Base-by-base conservation (phyloP, 257 asterid species). In the Solanum sitiens region DNA sequence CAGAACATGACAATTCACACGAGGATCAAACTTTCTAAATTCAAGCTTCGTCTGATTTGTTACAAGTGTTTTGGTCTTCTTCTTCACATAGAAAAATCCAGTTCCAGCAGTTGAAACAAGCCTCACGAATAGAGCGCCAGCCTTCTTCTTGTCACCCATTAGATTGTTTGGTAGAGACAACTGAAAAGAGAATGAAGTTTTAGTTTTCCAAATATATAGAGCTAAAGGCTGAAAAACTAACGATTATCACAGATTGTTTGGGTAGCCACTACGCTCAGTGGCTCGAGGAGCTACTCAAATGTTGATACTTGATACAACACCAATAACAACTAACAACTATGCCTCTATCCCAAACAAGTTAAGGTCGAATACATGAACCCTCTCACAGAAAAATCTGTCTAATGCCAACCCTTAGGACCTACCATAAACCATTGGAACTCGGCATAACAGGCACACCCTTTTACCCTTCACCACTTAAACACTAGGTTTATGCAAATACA, bases 141-240 rank as follows among this genome's bases (percentile, higher is more conserved):
- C 87, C 67, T 85, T 85, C 82, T 85, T 85, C 65, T 85, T 84
- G 37, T 84, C 87, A 15, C 82, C 87, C 80, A 85, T 85, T 85
- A 77, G 14, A 5, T 42, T 42, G 25, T 76, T 44, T 76, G 14
- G 33, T 63, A 63, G 4, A 63, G 32, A 75, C 59, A 30, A 37
- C 44, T 16, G 23, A 4, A 72, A 72, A 9, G 27, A 33, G 27
- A 72, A 18, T 18, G 45, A 72, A 35, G 47, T 72, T 72, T 35
- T 10, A 72, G 47, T 18, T 33, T 18, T 35, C 15, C 45, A 59
- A 21, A 20, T 59, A 21, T 59, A 59, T 59, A 59, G 67, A 59
- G 67, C n/a, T 70, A 7, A 70, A 71, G 39, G 76, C 42, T 71
- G 3, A 71, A 71, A 70, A 71, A 30, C 76, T 30, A 32, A 59